Conservation (phyloP, 495 filamentous ascomycete species). For the Penicillium bovifimosum region DNA sequence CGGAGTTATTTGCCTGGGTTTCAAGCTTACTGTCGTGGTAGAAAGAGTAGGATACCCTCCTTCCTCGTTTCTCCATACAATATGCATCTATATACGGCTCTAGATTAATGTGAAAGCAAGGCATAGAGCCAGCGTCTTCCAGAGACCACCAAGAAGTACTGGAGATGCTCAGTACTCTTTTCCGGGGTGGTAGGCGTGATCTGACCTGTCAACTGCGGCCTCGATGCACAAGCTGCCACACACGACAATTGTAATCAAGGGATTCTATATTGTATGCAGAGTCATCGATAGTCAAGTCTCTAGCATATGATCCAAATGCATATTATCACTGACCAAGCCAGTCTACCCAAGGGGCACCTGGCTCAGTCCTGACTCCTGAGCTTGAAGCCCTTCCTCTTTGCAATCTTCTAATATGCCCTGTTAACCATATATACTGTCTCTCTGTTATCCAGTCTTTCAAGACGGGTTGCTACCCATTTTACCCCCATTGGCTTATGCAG, state of each 20-base stretch:
- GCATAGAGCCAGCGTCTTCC: too few relatives aligned
- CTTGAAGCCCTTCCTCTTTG: not conserved
- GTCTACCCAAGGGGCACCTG: not conserved
- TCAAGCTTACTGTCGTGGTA: not conserved
- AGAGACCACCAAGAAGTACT: too few relatives aligned
- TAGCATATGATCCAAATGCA: slow-evolving; percentile 1
- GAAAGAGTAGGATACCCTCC: not conserved
- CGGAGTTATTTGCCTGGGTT: too few relatives aligned
- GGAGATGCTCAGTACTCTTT: too few relatives aligned
- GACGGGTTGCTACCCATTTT: not conserved
- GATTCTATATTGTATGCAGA: not conserved
- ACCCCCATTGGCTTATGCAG: not conserved
- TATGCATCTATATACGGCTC: not conserved
- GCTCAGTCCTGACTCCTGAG: not conserved
- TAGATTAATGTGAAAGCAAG: not conserved
- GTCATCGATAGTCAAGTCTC: slow-evolving; percentile 1
- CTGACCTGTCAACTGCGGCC: slow-evolving; percentile 1
- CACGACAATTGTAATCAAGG: slow-evolving; percentile 4
- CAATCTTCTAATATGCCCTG: not conserved
- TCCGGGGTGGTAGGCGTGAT: not conserved
- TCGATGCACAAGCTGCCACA: not conserved
- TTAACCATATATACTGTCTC: not conserved
- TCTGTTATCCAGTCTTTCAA: not conserved
- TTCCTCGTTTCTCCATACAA: too few relatives aligned
- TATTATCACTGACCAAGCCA: not conserved